A percentile compares a stretch with the other conserved stretches of the same genome.
Evolutionary conservation across 768 basidiomycete species (phyloP).

Genomic region (Boletus fagicola): DNA sequence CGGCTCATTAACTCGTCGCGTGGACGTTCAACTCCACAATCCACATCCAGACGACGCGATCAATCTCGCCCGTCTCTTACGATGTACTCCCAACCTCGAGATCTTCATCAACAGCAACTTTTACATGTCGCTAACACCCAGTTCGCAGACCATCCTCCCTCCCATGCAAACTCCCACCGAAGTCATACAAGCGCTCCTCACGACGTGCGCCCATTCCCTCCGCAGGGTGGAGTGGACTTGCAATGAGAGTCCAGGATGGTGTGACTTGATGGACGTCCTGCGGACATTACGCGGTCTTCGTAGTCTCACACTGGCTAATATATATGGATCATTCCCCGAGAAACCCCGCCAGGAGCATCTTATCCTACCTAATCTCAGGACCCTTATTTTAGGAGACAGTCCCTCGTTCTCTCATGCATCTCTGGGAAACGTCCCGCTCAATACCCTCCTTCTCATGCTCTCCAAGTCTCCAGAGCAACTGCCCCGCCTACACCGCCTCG

Average conservation of each 20-base stretch:
- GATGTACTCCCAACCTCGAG: conserved; percentile 43
- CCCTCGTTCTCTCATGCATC: conserved; percentile 33
- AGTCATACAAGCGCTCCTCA: conserved; percentile 35
- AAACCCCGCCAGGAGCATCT: conserved; percentile 23
- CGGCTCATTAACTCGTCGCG: conserved; percentile 40
- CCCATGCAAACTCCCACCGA: conserved; percentile 30
- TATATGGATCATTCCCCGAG: conserved; percentile 35
- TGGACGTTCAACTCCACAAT: conserved; percentile 42
- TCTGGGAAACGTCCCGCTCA: conserved; percentile 37
- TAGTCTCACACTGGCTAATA: conserved; percentile 42
- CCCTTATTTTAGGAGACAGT: conserved; percentile 41
- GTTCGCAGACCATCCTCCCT: conserved; percentile 20
- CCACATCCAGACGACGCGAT: conserved; percentile 19
- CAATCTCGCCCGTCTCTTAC: conserved; percentile 37
- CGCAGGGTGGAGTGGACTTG: conserved; percentile 46
- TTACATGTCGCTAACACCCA: conserved; percentile 25
- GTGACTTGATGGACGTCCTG: conserved; percentile 39
- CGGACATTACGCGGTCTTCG: conserved; percentile 33
- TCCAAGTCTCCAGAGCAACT: conserved; percentile 35
- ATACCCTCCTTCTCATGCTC: conserved; percentile 40
- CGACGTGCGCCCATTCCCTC: conserved; percentile 35
- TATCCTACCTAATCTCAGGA: conserved; percentile 38
- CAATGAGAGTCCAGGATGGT: conserved; percentile 42
- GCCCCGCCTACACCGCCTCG: conserved; percentile 42
- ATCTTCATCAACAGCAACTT: conserved; percentile 43